Percentiles rank a stretch among this genome's conserved stretches.
Evolutionary conservation across 208 protist species (phyloP).

Genomic region (Strigomonas galati): DNA sequence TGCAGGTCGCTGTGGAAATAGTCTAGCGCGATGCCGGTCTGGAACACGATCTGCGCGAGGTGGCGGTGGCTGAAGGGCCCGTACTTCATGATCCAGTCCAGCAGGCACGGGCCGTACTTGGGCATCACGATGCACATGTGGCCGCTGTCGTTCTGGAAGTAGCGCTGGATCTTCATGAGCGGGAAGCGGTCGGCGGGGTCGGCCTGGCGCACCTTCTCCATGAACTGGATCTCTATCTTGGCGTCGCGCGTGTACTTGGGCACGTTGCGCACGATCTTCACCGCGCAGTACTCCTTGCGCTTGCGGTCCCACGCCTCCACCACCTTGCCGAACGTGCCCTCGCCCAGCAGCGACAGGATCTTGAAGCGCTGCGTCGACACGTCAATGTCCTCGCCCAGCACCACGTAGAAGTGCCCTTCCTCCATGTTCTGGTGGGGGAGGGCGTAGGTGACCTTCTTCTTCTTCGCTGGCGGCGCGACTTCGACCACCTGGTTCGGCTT

Average conservation of each 20-base stretch:
- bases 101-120: conserved; percentile 65
- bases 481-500: conserved; percentile 17
- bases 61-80: conserved; percentile 65
- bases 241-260: conserved; percentile 85
- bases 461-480: conserved; percentile 41
- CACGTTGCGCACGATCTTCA: conserved; percentile 86
- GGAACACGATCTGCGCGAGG: conserved; percentile 77
- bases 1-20: conserved; percentile 72
- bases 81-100: conserved; percentile 82
- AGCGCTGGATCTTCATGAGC: conserved; percentile 75
- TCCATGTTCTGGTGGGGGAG: conserved; percentile 84
- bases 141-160: conserved; percentile 75
- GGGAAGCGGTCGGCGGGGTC: conserved; percentile 70
- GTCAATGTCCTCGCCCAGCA: conserved; percentile 87
- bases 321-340: conserved; percentile 90
- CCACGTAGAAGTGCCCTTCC: conserved; percentile 89
- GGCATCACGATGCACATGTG: conserved; percentile 86
- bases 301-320: conserved; percentile 88
- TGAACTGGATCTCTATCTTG: conserved; percentile 86
- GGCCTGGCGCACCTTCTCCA: conserved; percentile 69
- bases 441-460: conserved; percentile 83
- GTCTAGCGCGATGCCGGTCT: conserved; percentile 64
- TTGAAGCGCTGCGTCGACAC: conserved; percentile 84
- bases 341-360: conserved; percentile 84
- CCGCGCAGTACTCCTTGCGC: conserved; percentile 80